Percentiles rank a stretch among this genome's conserved stretches.
Evolutionary conservation across 2,329 filamentous ascomycete species (phyloP).

Genomic region (Aureobasidium sp.): DNA sequence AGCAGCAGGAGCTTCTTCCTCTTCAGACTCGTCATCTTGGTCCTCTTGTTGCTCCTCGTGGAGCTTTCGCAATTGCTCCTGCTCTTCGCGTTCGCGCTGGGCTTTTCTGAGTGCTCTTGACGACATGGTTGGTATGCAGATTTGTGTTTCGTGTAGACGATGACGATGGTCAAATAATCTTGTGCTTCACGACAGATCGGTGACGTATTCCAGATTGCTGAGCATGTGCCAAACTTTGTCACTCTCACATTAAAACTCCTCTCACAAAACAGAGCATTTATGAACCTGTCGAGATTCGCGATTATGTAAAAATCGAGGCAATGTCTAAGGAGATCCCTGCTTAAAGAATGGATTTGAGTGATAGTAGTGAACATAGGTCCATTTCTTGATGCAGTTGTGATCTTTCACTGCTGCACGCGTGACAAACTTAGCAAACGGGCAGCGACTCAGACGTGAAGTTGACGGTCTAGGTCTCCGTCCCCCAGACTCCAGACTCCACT

Average conservation of each 20-base stretch:
- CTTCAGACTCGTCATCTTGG: constrained; percentile 26
- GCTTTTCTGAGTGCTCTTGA: constrained; percentile 57
- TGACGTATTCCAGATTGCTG: not conserved
- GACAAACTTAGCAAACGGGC: not conserved
- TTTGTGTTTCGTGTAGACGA: not conserved
- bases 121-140: constrained; percentile 43
- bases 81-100: constrained; percentile 52
- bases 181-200: not conserved
- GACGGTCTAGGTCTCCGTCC: not conserved
- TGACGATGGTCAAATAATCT: not conserved
- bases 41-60: constrained; percentile 24
- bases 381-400: not conserved
- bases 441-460: not conserved
- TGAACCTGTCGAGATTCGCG: not conserved
- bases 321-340: no score
- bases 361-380: no score
- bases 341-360: no score
- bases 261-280: not conserved
- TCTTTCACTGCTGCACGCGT: not conserved
- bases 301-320: not conserved
- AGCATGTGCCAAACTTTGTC: not conserved
- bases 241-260: not conserved
- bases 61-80: constrained; percentile 36
- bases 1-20: constrained; percentile 18
- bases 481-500: not conserved